These are phyloP conservation scores for Ganoderma boninense DNA, from an alignment of 1,284 basidiomycete genomes.

Conservation along the genomic window DNA sequence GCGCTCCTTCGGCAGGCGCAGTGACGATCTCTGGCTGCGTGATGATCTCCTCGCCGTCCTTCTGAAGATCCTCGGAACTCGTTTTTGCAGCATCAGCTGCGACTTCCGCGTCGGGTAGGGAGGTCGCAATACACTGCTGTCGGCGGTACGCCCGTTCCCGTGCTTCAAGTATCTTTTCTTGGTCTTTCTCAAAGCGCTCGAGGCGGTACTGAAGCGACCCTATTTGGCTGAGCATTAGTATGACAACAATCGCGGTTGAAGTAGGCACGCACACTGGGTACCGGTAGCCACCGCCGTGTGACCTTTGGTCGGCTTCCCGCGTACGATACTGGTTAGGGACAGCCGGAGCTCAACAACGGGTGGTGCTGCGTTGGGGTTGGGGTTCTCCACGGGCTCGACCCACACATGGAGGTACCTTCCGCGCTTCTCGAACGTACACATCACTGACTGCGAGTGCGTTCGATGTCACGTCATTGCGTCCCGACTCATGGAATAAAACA, in stretches of 20 bases:
- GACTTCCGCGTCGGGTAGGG: not conserved
- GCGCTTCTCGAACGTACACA: constrained; percentile 63
- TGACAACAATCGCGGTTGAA: not conserved
- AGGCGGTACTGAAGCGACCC: constrained; percentile 67
- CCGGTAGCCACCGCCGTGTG: constrained; percentile 37
- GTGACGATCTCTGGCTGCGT: not conserved
- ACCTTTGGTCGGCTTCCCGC: constrained; percentile 44
- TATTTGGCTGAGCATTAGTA: constrained; percentile 36
- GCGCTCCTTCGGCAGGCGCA: not conserved
- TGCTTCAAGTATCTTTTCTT: constrained; percentile 44
- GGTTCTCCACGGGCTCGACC: constrained; percentile 65
- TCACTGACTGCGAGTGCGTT: constrained; percentile 54
- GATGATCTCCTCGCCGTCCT: not conserved
- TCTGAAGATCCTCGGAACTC: not conserved
- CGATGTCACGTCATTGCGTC: not conserved
- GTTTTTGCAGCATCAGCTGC: not conserved
- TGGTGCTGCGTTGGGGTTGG: constrained; percentile 43
- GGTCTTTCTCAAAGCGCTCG: constrained; percentile 44
- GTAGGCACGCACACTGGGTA: constrained; percentile 48
- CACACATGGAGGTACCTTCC: constrained; percentile 63
- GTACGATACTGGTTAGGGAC: constrained; percentile 44
- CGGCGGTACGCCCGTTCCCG: constrained; percentile 46
- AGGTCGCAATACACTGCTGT: constrained; percentile 39
- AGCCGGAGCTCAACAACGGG: constrained; percentile 56
- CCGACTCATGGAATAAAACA: not conserved